A percentile compares a stretch with the other conserved stretches of the same genome.
phyloP scores from a whole-genome alignment of 164 flowering plant species.

The Chimonanthus praecox region DNA sequence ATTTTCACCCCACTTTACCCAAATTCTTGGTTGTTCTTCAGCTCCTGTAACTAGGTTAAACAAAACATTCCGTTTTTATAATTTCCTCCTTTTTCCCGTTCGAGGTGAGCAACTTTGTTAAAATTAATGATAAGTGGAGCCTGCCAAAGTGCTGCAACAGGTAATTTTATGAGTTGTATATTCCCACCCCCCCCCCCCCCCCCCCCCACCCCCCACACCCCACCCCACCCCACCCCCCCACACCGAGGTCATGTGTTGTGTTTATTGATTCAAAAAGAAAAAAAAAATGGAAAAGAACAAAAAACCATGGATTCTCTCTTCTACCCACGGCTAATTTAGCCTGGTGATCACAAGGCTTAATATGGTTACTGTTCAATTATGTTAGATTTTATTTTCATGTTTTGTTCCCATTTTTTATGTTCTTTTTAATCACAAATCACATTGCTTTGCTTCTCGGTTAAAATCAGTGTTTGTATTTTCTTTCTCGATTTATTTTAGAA shows the following conservation, averaged over 20 bases:
- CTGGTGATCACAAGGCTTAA: neutral
- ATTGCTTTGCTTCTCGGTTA: too few relatives aligned
- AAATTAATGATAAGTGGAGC: constrained; percentile 11
- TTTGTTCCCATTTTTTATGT: neutral
- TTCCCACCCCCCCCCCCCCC: too few relatives aligned
- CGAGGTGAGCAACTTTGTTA: constrained; percentile 22
- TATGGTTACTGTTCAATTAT: neutral
- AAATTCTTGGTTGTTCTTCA: constrained; percentile 2
- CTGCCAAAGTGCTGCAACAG: constrained; percentile 11
- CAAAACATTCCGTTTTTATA: neutral
- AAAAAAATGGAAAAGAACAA: neutral
- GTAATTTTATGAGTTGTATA: constrained; percentile 29
- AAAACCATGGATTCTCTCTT: neutral
- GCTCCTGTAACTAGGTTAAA: constrained; percentile 14
- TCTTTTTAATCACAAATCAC: neutral
- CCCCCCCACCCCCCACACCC: too few relatives aligned
- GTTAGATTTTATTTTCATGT: neutral
- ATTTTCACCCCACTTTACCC: neutral
- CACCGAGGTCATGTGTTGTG: constrained; percentile 13
- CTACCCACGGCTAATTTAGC: neutral
- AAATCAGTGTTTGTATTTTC: too few relatives aligned
- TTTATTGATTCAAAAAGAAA: neutral
- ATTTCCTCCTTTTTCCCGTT: constrained; percentile 2
- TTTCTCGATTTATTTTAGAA: too few relatives aligned
- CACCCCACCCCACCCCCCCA: too few relatives aligned